A percentile compares a stretch with the other conserved stretches of the same genome.
Conservation (phyloP, 352 stramenopile species). For the Globisporangium cystogenes region DNA sequence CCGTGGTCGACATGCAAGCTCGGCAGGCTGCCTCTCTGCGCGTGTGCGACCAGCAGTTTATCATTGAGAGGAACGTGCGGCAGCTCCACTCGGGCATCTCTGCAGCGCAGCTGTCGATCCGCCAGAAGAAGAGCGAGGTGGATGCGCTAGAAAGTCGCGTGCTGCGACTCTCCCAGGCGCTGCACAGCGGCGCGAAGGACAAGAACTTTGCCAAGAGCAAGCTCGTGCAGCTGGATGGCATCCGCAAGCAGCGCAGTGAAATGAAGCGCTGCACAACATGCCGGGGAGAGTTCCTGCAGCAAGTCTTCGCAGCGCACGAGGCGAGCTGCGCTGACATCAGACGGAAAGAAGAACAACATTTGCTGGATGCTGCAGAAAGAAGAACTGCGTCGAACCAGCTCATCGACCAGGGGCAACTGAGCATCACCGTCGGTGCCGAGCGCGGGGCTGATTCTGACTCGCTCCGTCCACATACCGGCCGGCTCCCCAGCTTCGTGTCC, state of each 20-base stretch:
- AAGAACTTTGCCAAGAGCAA: constrained; percentile 40
- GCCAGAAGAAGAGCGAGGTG: constrained; percentile 39
- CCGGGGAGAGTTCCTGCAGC: constrained; percentile 24
- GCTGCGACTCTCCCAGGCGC: constrained; percentile 28
- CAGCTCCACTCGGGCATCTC: constrained; percentile 36
- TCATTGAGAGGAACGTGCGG: constrained; percentile 42
- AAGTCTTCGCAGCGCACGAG: constrained; percentile 23
- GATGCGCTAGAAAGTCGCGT: constrained; percentile 44
- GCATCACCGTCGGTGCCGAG: background rate
- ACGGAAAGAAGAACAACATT: background rate
- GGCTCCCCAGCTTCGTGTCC: constrained; percentile 36
- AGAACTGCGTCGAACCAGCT: constrained; percentile 18
- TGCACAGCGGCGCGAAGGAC: constrained; percentile 31
- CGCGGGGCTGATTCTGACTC: background rate
- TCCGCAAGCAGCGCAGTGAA: constrained; percentile 25
- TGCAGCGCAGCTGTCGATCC: constrained; percentile 31
- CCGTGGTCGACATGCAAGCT: constrained; percentile 44
- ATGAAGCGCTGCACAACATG: constrained; percentile 26
- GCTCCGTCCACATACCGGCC: background rate
- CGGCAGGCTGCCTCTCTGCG: constrained; percentile 32
- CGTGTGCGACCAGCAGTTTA: constrained; percentile 56
- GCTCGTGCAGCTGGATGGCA: constrained; percentile 26
- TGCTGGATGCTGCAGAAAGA: background rate
- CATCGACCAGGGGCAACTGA: constrained; percentile 9
- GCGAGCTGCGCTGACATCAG: constrained; percentile 1